Conservation (phyloP, 768 basidiomycete species). For the Dictyophora rubrovolvata region DNA sequence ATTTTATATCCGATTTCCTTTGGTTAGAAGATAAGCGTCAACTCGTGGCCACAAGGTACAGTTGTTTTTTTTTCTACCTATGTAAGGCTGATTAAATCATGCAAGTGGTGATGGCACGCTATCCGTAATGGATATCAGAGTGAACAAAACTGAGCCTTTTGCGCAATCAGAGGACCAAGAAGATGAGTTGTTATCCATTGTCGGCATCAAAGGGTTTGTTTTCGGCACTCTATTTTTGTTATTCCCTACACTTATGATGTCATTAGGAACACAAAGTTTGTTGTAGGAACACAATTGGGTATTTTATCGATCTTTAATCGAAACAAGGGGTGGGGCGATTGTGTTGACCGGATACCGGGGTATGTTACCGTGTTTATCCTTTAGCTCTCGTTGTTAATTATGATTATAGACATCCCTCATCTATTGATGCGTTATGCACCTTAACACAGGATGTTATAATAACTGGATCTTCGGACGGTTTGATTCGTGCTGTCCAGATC, state of each 20-base stretch:
- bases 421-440: conserved; percentile 76
- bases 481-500: conserved; percentile 77
- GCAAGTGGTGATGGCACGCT: conserved; percentile 84
- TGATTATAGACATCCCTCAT: conserved; percentile 70
- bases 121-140: conserved; percentile 84
- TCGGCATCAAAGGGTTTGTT: conserved; percentile 69
- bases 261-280: conserved; percentile 60
- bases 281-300: conserved; percentile 85
- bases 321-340: conserved; percentile 81
- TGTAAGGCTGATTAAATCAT: background rate
- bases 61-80: background rate
- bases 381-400: background rate
- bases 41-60: conserved; percentile 79
- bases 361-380: conserved; percentile 23
- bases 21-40: conserved; percentile 78
- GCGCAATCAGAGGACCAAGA: conserved; percentile 94
- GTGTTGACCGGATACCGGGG: conserved; percentile 86
- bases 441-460: conserved; percentile 63
- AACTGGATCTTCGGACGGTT: conserved; percentile 88
- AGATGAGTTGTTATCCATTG: conserved; percentile 82
- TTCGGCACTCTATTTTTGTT: background rate
- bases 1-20: conserved; percentile 88
- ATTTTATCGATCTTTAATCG: conserved; percentile 86
- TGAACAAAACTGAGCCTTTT: conserved; percentile 65
- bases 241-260: background rate